These are phyloP conservation scores for Nidularia pulvinata DNA, from an alignment of 768 basidiomycete genomes.

Conservation along the genomic window DNA sequence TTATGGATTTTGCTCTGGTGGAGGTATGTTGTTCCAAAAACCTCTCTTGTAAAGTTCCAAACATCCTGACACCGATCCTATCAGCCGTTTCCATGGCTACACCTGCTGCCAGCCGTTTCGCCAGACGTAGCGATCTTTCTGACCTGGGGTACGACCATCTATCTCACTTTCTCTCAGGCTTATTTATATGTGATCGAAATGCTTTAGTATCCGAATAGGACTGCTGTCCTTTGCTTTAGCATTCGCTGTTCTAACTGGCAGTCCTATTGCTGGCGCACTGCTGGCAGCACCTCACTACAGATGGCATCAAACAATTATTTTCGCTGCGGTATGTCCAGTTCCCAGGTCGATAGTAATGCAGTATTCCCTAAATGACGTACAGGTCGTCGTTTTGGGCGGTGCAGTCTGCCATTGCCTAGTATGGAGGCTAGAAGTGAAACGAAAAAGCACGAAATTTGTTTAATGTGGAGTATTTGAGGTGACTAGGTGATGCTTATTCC, in stretches of 20 bases:
- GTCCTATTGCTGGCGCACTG: slow-evolving; percentile 52
- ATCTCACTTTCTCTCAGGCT: neutral
- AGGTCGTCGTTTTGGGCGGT: slow-evolving; percentile 32
- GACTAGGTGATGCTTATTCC: no score
- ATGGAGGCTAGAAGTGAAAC: slow-evolving; percentile 25
- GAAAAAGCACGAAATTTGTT: slow-evolving; percentile 19
- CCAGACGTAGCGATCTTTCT: slow-evolving; percentile 34
- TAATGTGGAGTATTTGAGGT: neutral
- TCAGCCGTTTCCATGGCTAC: slow-evolving; percentile 38
- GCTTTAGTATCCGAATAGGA: slow-evolving; percentile 40
- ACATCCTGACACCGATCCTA: neutral
- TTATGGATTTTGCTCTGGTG: slow-evolving; percentile 59
- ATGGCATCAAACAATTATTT: slow-evolving; percentile 42
- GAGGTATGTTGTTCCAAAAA: slow-evolving; percentile 27
- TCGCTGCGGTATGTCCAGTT: slow-evolving; percentile 34
- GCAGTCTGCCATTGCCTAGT: slow-evolving; percentile 25
- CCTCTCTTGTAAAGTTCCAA: neutral
- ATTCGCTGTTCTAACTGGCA: slow-evolving; percentile 46
- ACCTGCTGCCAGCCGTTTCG: slow-evolving; percentile 34
- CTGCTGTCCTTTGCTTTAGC: slow-evolving; percentile 40
- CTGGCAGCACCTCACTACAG: slow-evolving; percentile 30
- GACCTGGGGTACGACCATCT: slow-evolving; percentile 39
- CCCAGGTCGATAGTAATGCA: neutral
- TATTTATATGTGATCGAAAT: neutral
- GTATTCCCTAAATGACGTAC: neutral